These are phyloP conservation scores for Aspergillus ruber DNA, from an alignment of 2,329 filamentous ascomycete genomes.

Conservation along the genomic window DNA sequence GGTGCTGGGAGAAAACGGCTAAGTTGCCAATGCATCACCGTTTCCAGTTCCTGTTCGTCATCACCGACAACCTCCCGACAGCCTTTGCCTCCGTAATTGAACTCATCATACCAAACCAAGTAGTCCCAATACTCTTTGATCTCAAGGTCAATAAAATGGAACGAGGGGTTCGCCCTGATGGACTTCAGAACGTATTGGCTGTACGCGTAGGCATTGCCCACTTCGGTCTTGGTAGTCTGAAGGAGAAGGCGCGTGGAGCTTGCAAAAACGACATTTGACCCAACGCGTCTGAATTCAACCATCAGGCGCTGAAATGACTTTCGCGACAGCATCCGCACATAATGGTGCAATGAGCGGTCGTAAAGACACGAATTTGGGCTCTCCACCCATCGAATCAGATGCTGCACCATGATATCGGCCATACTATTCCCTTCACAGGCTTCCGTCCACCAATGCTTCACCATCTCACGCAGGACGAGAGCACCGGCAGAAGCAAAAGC, in stretches of 20 bases:
- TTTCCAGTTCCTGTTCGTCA: slow-evolving; percentile 76
- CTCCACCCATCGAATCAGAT: slow-evolving; percentile 95
- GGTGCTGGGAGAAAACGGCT: slow-evolving; percentile 75
- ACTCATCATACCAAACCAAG: slow-evolving; percentile 97
- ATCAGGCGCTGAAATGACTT: slow-evolving; percentile 97
- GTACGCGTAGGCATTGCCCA: slow-evolving; percentile 94
- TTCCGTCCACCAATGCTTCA: slow-evolving; percentile 96
- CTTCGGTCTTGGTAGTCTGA: slow-evolving; percentile 93
- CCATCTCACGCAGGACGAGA: slow-evolving; percentile 90
- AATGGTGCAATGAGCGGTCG: slow-evolving; percentile 88
- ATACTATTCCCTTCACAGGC: slow-evolving; percentile 84
- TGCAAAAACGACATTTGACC: slow-evolving; percentile 92
- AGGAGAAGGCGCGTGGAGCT: slow-evolving; percentile 81
- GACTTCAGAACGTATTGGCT: slow-evolving; percentile 97
- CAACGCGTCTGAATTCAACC: slow-evolving; percentile 90
- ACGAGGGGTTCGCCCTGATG: slow-evolving; percentile 89
- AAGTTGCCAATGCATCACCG: slow-evolving; percentile 98
- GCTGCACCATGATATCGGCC: slow-evolving; percentile 96
- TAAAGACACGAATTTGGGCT: slow-evolving; percentile 91
- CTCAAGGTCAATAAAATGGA: slow-evolving; percentile 94
- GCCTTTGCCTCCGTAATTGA: slow-evolving; percentile 95
- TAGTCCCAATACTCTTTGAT: slow-evolving; percentile 99
- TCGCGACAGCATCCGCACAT: slow-evolving; percentile 96
- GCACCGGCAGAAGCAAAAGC: slow-evolving; percentile 91
- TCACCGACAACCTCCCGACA: slow-evolving; percentile 71